These are phyloP conservation scores for Cryptococcus sp. DNA, from an alignment of 1,284 basidiomycete species.

Conservation along the genomic window DNA sequence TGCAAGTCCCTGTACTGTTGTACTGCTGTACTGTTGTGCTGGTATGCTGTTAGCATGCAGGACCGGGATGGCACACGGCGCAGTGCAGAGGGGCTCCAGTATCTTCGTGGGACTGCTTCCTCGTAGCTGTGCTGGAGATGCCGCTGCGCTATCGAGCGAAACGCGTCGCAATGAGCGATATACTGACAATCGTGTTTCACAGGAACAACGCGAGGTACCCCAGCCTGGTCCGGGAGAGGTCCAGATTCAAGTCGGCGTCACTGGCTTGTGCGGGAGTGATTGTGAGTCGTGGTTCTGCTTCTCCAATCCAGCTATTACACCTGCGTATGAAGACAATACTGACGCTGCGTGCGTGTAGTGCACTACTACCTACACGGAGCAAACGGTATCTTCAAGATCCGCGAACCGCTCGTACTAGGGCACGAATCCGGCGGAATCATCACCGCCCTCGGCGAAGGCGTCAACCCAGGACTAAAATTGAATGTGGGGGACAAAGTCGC, in stretches of 20 bases:
- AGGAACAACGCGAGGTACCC: slow-evolving; percentile 54
- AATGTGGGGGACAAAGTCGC: slow-evolving; percentile 85
- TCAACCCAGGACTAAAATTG: slow-evolving; percentile 53
- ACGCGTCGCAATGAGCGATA: not conserved
- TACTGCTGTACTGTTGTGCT: not conserved
- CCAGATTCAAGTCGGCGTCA: slow-evolving; percentile 63
- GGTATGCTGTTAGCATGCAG: not conserved
- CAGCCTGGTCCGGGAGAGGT: slow-evolving; percentile 48
- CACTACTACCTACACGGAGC: slow-evolving; percentile 87
- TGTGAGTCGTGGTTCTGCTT: slow-evolving; percentile 57
- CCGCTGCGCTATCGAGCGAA: not conserved
- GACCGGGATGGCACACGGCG: not conserved
- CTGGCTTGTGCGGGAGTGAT: slow-evolving; percentile 90
- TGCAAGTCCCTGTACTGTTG: slow-evolving; percentile 6
- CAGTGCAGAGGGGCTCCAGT: not conserved
- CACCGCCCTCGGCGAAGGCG: slow-evolving; percentile 39
- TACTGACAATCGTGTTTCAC: not conserved
- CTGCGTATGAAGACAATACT: not conserved
- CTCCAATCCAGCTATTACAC: no score
- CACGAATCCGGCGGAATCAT: slow-evolving; percentile 83
- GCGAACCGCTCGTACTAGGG: slow-evolving; percentile 82
- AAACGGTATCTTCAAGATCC: slow-evolving; percentile 86
- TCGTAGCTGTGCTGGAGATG: no score
- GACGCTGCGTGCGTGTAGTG: slow-evolving; percentile 56
- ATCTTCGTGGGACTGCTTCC: no score